phyloP scores from a whole-genome alignment of 306 rosid genomes.

The Sphenostylis stenocarpa region DNA sequence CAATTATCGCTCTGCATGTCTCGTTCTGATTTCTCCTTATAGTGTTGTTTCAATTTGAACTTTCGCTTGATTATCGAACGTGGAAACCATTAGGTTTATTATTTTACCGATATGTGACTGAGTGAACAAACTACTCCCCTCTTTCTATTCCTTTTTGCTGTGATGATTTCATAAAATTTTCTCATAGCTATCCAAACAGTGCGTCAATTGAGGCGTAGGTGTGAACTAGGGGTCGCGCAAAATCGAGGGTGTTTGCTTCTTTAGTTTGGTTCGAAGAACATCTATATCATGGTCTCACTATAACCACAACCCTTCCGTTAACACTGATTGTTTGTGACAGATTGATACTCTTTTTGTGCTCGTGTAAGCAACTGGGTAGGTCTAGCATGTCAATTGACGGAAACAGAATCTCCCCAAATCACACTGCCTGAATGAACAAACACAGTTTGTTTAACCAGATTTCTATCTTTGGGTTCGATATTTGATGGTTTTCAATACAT shows the following conservation, averaged over 20 bases:
- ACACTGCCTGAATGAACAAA: too few relatives aligned
- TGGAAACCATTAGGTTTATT: background rate
- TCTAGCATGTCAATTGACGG: background rate
- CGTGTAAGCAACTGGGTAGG: background rate
- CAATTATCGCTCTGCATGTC: background rate
- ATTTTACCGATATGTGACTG: background rate
- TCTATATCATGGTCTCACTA: background rate
- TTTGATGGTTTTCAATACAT: background rate
- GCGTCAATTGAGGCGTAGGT: background rate
- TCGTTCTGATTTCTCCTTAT: background rate
- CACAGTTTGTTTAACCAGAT: too few relatives aligned
- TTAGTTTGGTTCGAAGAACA: background rate
- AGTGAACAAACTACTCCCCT: too few relatives aligned
- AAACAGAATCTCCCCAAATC: too few relatives aligned
- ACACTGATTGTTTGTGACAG: background rate
- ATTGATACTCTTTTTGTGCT: background rate
- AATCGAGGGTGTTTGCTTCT: background rate
- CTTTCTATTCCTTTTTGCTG: background rate
- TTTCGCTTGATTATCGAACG: conserved; percentile 12
- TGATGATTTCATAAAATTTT: background rate
- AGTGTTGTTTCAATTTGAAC: background rate
- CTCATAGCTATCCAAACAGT: too few relatives aligned
- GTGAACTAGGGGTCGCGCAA: background rate
- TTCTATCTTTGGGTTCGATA: too few relatives aligned
- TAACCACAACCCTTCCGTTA: background rate